phyloP scores from a whole-genome alignment of 2,329 filamentous ascomycete genomes.

The Cryoendolithus antarcticus region DNA sequence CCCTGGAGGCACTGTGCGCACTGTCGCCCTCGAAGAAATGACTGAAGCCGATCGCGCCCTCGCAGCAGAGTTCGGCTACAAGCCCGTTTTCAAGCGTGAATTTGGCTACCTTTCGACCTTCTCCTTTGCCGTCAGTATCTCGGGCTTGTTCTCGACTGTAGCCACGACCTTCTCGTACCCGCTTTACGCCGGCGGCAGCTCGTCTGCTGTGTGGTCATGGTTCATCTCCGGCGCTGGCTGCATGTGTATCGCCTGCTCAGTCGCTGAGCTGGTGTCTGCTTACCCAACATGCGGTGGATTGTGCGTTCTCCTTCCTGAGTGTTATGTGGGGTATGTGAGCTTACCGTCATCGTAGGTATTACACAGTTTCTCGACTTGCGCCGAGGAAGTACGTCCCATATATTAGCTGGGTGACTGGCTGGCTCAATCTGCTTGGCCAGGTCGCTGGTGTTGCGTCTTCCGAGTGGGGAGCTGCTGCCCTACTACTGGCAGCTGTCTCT shows the following conservation, averaged over 20 bases:
- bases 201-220: constrained; percentile 47
- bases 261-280: constrained; percentile 52
- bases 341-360: constrained; percentile 43
- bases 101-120: constrained; percentile 48
- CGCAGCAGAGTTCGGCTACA: constrained; percentile 20
- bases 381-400: constrained; percentile 21
- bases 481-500: constrained; percentile 44
- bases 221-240: constrained; percentile 44
- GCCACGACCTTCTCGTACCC: constrained; percentile 45
- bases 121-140: constrained; percentile 46
- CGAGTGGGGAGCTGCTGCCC: constrained; percentile 45
- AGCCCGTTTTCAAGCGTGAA: constrained; percentile 44
- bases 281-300: constrained; percentile 52
- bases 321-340: too few relatives aligned
- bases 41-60: constrained; percentile 16
- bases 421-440: constrained; percentile 34
- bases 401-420: constrained; percentile 30
- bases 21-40: constrained; percentile 12
- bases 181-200: constrained; percentile 40
- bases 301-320: not conserved
- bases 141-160: constrained; percentile 43
- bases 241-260: constrained; percentile 40
- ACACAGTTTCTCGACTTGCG: constrained; percentile 43
- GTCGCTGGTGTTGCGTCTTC: constrained; percentile 44
- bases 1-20: constrained; percentile 1